Percentiles rank a stretch among this genome's conserved stretches.
Evolutionary conservation across 257 asterid species (phyloP).

Genomic region (Echium plantagineum): DNA sequence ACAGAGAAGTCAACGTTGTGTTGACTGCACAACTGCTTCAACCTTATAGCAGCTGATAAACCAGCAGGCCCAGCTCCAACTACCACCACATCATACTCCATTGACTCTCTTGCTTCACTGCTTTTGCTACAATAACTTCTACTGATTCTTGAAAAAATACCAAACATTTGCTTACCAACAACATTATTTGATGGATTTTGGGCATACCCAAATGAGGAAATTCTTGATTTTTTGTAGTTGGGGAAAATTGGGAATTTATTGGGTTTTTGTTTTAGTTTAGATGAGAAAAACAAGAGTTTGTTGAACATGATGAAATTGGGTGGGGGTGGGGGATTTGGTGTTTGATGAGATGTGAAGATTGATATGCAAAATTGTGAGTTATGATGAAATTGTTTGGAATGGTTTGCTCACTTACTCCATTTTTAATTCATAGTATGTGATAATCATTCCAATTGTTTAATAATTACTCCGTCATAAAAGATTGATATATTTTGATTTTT

Average conservation of each 20-base stretch:
- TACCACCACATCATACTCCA: constrained; percentile 82
- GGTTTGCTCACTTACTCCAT: too few relatives aligned
- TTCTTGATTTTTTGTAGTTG: too few relatives aligned
- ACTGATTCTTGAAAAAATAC: background rate
- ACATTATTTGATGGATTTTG: background rate
- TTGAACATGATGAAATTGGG: background rate
- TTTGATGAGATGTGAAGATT: too few relatives aligned
- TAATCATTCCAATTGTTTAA: too few relatives aligned
- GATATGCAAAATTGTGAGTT: background rate
- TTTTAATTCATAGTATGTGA: too few relatives aligned
- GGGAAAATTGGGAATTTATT: too few relatives aligned
- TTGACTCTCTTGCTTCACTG: constrained; percentile 52
- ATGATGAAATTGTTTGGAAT: too few relatives aligned
- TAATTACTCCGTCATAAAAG: too few relatives aligned
- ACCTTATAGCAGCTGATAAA: constrained; percentile 76
- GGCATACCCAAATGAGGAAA: background rate
- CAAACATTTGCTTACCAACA: background rate
- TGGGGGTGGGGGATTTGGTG: background rate
- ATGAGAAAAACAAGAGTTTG: background rate
- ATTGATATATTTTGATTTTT: too few relatives aligned
- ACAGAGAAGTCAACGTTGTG: constrained; percentile 72
- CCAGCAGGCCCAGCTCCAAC: constrained; percentile 99
- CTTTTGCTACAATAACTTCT: background rate
- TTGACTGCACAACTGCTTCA: constrained; percentile 77
- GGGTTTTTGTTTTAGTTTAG: background rate